Evolutionary conservation across 164 flowering plant genomes (phyloP), one percentile per base, ranked within the genome.

Genomic region (Taxillus chinensis): DNA sequence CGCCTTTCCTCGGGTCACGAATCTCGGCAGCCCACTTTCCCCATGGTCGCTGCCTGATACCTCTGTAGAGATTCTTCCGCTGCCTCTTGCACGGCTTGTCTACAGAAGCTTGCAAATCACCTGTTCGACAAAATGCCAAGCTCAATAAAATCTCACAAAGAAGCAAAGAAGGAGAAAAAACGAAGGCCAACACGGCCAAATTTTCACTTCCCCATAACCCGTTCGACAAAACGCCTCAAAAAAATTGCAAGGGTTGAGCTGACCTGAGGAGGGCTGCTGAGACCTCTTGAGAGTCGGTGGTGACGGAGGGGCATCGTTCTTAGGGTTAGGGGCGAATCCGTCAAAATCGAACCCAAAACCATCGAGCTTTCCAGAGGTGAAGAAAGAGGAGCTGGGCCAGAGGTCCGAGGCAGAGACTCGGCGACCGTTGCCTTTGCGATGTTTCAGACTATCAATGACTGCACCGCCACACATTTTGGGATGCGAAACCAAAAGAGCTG

Each of bases 21-120:
- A 92, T 92, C 76, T 92, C 98, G 2, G 98, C 96, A 0, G 98
- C 98, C 95, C 92, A 89, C 79, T 89, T 88, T 3, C 96, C 96
- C 96, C 96, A 89, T 0, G 92, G 96, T 3, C 96, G 82, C 60
- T 86, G 98, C 75, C 98, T 71, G 50, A 92, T 89, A 27, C 98
- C 98, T 53, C 98, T 75, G 86, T 83, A 92, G 7, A 84, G 74
- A 43, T 87, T 92, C 83, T 87, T 92, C 72, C 98, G 67, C 78
- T 74, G 82, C 67, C 82, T 70, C 71, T 84, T 87, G 5, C 43
- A 38, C 2, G 57, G 41, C 60, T 69, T 71, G 73, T 64, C 73
- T 27, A 9, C 63, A 27, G 27, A 27, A 27, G 0, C 27, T 10
- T 61, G 51, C 64, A 12, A 79, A 48, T 52, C 75, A 62, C 67